Base-by-base conservation (phyloP, 164 flowering plant species). In the Magnolia changhungtana region DNA sequence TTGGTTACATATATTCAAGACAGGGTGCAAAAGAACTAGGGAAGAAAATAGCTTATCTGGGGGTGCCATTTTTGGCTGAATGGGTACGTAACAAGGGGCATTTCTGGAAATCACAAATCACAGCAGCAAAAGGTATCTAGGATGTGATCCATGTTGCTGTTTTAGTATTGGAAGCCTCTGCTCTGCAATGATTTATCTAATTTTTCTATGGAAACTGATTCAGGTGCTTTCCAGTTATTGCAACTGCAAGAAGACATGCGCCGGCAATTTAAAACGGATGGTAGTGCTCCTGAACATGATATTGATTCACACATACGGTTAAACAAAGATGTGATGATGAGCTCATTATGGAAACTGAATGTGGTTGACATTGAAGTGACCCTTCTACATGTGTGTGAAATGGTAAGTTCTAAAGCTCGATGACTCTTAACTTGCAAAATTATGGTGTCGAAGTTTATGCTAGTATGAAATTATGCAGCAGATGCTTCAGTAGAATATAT, bases 41-140 rank as follows among this genome's bases (percentile, higher is more conserved):
- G 69, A 93, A 95, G 84, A 95, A 88, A 79, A 88, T 88, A 19
- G 79, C 88, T n/a, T 95, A 90, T 78, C 87, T 95, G 7, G 96
- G 99, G 11, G 89, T 95, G 63, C 99, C 98, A 29, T 95, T 95
- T 82, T 14, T 95, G 83, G 90, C 99, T 7, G 96, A 95, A 76
- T 95, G 98, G 98, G 96, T 95, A 78, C 90, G 96, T 13, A 90
- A 88, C 67, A 95, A 93, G 76, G 97, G 99, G 5, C 98, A 92
- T 73, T 86, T 87, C 78, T 92, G 93, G 95, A 93, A 87, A 77
- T 92, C 99, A 61, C 98, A 92, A 83, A 77, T 93, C 19, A 92
- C 96, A 27, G 98, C 99, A 74, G 96, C 99, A 69, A 95, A 91
- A 89, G 98, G 98, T 92, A 81, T 73, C 19, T 67, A 4, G 8